Conservation (phyloP, 2,329 filamentous ascomycete genomes). For the Epichloe sylvatica region DNA sequence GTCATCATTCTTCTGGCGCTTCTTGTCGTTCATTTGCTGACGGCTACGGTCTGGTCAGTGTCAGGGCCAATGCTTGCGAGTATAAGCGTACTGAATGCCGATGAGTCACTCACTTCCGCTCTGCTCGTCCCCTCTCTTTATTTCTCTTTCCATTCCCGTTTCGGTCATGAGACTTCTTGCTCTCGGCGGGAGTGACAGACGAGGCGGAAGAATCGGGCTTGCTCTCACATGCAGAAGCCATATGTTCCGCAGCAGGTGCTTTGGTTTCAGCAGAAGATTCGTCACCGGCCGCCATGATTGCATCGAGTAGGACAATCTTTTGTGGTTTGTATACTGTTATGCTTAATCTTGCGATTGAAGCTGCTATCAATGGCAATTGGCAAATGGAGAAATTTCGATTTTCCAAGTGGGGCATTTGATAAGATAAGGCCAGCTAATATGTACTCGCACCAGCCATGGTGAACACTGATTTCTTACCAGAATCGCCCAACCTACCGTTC, state of each 20-base stretch:
- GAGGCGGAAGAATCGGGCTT: not conserved
- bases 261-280: constrained; percentile 16
- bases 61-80: constrained; percentile 2
- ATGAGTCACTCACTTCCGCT: constrained; percentile 7
- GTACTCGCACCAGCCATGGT: too few species aligned
- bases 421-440: not conserved
- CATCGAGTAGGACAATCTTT: constrained; percentile 13
- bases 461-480: too few species aligned
- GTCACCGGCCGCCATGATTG: constrained; percentile 19
- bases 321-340: not conserved
- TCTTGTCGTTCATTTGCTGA: constrained; percentile 19
- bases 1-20: constrained; percentile 26
- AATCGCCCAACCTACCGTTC: too few species aligned
- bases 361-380: constrained; percentile 2
- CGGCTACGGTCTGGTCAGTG: constrained; percentile 24
- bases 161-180: constrained; percentile 5
- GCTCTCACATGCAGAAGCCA: constrained; percentile 5
- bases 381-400: constrained; percentile 3
- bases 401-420: not conserved
- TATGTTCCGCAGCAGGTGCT: constrained; percentile 7
- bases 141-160: constrained; percentile 7
- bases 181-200: not conserved
- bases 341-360: not conserved
- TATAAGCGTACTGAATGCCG: too few species aligned
- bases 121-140: constrained; percentile 17